Base-by-base conservation (phyloP, 495 filamentous ascomycete species). In the Podospora pseudocomata region DNA sequence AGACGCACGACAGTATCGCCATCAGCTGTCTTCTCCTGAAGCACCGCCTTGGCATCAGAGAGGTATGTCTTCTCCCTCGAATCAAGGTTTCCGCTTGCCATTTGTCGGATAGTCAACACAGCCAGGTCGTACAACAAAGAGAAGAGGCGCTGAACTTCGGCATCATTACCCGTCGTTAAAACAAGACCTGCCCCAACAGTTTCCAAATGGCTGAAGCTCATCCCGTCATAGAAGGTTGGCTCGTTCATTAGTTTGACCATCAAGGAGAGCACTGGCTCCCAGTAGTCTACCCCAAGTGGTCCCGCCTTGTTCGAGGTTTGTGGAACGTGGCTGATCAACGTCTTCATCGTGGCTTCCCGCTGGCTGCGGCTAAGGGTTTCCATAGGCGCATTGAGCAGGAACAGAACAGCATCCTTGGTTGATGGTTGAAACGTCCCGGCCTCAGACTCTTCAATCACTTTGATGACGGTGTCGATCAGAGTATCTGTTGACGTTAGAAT, bases 191-290 rank as follows among this genome's bases (percentile, higher is more conserved):
- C 67, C 19, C 73, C 76, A 55, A 75, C 67, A 11, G 62, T 63
- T 4, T 71, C 71, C 49, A 78, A n/a, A 11, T 78, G 65, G 0
- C 63, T 66, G 63, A 77, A 77, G 7, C 56, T 66, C 76, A 78
- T 79, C 11, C 63, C 71, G 72, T 82, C 79, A 65, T 85, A 84
- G 67, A 83, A 81, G 2, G 80, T 84, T 9, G 84, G 81, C 60
- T 74, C 75, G 6, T 75, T 69, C 80, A 84, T 83, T 16, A 85
- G 68, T 72, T 79, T 83, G n/a, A 77, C 66, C 70, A 83, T 78
- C 65, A 87, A 66, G 34, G 76, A 76, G n/a, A 86, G 71, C 27
- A 82, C 72, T 15, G 71, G 65, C 19, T 60, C 69, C 77, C 78
- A 80, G 39, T 68, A 71, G 5, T 69, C 71, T 16, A 65, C 7